Evolutionary conservation across 768 basidiomycete species (phyloP).

Genomic region (Dioszegia aurantiaca): DNA sequence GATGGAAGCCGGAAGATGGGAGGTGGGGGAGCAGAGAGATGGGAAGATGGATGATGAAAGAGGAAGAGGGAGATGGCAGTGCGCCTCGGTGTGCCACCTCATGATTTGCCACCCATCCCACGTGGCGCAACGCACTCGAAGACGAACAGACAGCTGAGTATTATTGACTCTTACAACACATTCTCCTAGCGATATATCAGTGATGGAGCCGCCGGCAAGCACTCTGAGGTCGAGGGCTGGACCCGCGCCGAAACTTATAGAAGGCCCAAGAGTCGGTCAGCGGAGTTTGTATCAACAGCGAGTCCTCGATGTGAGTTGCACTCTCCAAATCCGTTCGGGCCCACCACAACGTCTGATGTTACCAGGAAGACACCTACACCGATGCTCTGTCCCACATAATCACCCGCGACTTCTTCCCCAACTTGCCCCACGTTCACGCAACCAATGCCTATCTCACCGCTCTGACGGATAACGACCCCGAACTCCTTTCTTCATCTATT

Average conservation of each 20-base stretch:
- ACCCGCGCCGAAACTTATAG: conserved; percentile 23
- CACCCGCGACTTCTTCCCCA: conserved; percentile 96
- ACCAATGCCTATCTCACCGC: conserved; percentile 84
- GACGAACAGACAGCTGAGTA: background rate
- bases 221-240: conserved; percentile 31
- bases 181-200: no score
- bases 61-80: no score
- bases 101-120: no score
- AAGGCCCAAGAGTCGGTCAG: conserved; percentile 37
- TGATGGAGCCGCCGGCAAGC: background rate
- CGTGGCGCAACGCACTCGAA: no score
- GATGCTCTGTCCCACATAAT: conserved; percentile 86
- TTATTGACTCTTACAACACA: no score
- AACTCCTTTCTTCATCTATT: conserved; percentile 72
- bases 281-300: conserved; percentile 40
- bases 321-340: no score
- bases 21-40: no score
- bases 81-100: no score
- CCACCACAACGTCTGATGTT: no score
- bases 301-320: conserved; percentile 41
- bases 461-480: conserved; percentile 68
- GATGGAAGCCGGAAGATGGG: no score
- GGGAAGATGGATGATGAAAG: no score
- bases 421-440: conserved; percentile 80
- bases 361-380: conserved; percentile 85